Evolutionary conservation across 495 filamentous ascomycete species (phyloP).

Genomic region (Neurospora sp.): DNA sequence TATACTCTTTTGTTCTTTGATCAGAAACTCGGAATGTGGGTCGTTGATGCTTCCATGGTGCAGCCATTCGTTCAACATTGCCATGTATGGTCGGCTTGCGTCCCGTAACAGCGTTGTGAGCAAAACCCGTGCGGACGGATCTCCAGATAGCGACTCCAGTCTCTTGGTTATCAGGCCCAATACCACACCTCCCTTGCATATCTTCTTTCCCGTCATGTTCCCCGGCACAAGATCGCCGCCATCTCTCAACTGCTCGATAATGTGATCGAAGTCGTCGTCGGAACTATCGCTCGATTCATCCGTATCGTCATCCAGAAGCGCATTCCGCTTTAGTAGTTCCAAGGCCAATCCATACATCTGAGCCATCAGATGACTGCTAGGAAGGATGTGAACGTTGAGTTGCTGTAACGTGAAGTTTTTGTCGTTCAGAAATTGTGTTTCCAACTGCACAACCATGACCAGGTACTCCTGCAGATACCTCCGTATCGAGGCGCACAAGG

Average conservation of each 20-base stretch:
- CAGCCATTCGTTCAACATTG: conserved; percentile 96
- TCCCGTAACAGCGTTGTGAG: conserved; percentile 75
- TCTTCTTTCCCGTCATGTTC: conserved; percentile 75
- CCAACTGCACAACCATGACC: conserved; percentile 82
- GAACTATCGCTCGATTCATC: conserved; percentile 76
- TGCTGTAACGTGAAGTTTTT: conserved; percentile 82
- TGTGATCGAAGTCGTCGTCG: conserved; percentile 57
- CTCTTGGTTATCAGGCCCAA: conserved; percentile 75
- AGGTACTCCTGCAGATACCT: conserved; percentile 89
- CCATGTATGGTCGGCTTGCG: conserved; percentile 90
- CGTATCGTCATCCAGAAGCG: conserved; percentile 74
- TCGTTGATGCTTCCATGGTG: conserved; percentile 94
- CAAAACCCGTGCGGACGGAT: conserved; percentile 73
- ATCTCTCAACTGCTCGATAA: conserved; percentile 80
- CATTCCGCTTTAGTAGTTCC: conserved; percentile 79
- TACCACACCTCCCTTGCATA: conserved; percentile 90
- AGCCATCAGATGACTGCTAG: conserved; percentile 78
- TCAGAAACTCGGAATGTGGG: conserved; percentile 85
- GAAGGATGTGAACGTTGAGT: conserved; percentile 81
- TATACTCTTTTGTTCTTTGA: conserved; percentile 94
- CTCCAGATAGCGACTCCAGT: conserved; percentile 79
- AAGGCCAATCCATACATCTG: conserved; percentile 81
- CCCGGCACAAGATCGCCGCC: conserved; percentile 68
- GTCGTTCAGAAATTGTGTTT: conserved; percentile 82
- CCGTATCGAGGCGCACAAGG: conserved; percentile 83